These are phyloP conservation scores for Petunia axillaris DNA, from an alignment of 257 asterid species.

Conservation along the genomic window DNA sequence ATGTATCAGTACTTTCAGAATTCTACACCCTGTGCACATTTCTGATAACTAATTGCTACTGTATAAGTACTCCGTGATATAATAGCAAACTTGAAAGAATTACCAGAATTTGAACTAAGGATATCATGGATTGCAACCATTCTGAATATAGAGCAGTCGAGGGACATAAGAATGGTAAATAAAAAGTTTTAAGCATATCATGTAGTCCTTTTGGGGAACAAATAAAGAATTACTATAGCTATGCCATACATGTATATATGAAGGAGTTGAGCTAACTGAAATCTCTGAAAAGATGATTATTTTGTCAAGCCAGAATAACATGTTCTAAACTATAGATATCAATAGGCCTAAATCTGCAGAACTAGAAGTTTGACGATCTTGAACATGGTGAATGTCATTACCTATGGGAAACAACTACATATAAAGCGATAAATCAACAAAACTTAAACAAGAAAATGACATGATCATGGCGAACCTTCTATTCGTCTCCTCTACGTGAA, in stretches of 20 bases:
- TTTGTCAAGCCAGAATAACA: neutral
- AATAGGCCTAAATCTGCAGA: neutral
- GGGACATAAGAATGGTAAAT: neutral
- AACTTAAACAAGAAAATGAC: constrained; percentile 4
- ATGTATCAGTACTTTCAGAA: neutral
- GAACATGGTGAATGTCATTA: neutral
- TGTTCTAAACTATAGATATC: neutral
- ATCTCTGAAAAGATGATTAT: neutral
- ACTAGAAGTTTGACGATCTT: neutral
- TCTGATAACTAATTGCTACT: neutral
- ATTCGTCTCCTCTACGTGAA: constrained; percentile 35
- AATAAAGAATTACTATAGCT: neutral
- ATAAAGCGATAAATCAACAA: neutral
- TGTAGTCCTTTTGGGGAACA: neutral
- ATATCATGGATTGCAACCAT: neutral
- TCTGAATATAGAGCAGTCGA: constrained; percentile 11
- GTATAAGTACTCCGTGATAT: neutral
- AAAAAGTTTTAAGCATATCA: too few species aligned
- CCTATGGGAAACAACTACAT: neutral
- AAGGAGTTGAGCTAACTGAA: neutral
- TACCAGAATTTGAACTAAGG: neutral
- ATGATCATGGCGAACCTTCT: constrained; percentile 42
- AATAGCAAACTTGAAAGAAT: constrained; percentile 7
- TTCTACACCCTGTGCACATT: neutral
- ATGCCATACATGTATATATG: neutral